Base-by-base conservation (phyloP, 805 yeast species). In the Sugiyamaella qingdaonensis region DNA sequence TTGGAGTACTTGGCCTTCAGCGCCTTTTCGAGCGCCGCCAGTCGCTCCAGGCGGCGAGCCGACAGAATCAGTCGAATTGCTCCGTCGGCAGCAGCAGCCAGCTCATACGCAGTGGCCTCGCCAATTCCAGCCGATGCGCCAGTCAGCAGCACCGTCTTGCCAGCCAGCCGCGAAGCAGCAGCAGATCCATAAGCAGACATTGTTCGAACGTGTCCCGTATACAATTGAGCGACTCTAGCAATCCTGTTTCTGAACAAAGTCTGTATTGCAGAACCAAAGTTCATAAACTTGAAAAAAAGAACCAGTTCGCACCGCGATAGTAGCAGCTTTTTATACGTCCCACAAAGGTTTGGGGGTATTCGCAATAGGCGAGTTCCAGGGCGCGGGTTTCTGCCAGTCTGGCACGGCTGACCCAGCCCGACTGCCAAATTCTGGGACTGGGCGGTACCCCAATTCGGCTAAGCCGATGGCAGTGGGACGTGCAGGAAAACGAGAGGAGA, bases 91-190 rank as follows among this genome's bases (percentile, higher is more conserved):
- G 89, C 88, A 19, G 75, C 82, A 42, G 96, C 94, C 60, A 88
- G 82, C 67, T 91, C 95, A 46, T 77, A 70, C 13, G 97, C 98
- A 10, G 97, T 90, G 51, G 96, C 94, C 60, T 81, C 82, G 10
- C 98, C 99, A 63, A 92, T 92, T 52, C 98, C 98, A 13, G 96
- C 83, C 24, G 96, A 88, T 7, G 98, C 98, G 57, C 98, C 98
- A n/a, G 98, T 88, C 63, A 92, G 85, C 41, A 92, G 78, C 32
- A 88, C 78, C 16, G 84, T 81, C 67, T 92, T 91, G 47, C 86
- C 86, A 19, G 86, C 82, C 33, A 92, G 75, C 67, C 97, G 80
- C 67, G 84, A 84, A 42, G 91, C 88, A 50, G 96, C 94, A 65
- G 76, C 79, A 49, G 76, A 58, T 58, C 91, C 92, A 72, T 76